These are phyloP conservation scores for Boletus vermiculosoides DNA, from an alignment of 768 basidiomycete genomes.

Conservation along the genomic window DNA sequence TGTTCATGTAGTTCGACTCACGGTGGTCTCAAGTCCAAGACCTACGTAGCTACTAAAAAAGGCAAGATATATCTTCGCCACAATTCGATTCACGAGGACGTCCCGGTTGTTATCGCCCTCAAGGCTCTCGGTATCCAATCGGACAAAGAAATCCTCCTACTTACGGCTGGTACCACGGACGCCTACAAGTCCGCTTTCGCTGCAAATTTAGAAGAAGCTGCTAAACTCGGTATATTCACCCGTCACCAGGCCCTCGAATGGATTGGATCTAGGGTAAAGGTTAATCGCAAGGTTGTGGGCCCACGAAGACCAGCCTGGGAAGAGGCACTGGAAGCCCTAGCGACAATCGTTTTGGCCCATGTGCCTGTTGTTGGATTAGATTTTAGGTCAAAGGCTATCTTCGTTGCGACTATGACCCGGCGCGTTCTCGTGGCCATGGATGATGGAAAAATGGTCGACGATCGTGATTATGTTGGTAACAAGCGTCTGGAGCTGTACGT, in stretches of 20 bases:
- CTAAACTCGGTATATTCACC: conserved; percentile 88
- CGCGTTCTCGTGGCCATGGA: conserved; percentile 96
- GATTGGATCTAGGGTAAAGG: conserved; percentile 90
- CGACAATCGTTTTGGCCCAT: conserved; percentile 95
- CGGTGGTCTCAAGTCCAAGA: conserved; percentile 90
- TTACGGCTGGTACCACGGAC: conserved; percentile 91
- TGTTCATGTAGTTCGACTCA: conserved; percentile 61
- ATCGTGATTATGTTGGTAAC: conserved; percentile 98
- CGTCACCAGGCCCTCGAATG: conserved; percentile 93
- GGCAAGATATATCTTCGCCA: conserved; percentile 94
- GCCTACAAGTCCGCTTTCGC: conserved; percentile 85
- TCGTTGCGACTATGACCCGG: conserved; percentile 96
- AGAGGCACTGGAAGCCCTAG: conserved; percentile 94
- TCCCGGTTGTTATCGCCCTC: conserved; percentile 93
- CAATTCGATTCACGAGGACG: conserved; percentile 96
- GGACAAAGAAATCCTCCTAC: conserved; percentile 94
- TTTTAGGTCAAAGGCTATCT: conserved; percentile 91
- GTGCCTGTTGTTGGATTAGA: conserved; percentile 89
- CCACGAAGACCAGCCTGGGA: conserved; percentile 86
- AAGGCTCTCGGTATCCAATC: conserved; percentile 96
- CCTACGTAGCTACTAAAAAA: conserved; percentile 95
- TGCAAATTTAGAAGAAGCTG: conserved; percentile 90
- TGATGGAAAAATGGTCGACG: conserved; percentile 96
- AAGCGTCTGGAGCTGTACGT: conserved; percentile 95
- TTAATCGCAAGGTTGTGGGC: conserved; percentile 78